Base-by-base conservation (phyloP, 208 protist genomes). In the Wallacemonas sp. region DNA sequence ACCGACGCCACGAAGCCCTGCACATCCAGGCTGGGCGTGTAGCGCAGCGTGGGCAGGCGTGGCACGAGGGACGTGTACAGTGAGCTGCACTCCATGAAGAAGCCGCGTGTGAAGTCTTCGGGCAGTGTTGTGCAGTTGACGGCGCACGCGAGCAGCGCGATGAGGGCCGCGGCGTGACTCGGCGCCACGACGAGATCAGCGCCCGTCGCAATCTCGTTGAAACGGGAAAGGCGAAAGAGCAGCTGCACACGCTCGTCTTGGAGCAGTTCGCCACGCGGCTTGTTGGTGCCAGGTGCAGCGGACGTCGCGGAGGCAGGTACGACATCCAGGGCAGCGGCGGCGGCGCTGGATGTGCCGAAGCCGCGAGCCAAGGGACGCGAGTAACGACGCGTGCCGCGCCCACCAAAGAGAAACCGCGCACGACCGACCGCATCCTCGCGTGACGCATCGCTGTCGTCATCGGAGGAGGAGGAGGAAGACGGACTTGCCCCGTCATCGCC, bases 1-100 rank as follows among this genome's bases (percentile, higher is more conserved):
- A 95, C 74, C 1, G 85, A 74, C 12, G 89, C 83, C 11, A 86
- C 77, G 62, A 95, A 88, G 43, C 81, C 83, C 57, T 87, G 76
- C 47, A 88, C 70, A 55, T 80, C 84, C 43, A 95, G 72, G 14
- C 74, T 78, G 19, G 63, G 46, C 23, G 65, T 41, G 56, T 91
- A 88, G 43, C 38, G 61, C 21, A 88, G 56, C 21, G 67, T 52
- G 36, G 58, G 70, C 73, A 95, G 57, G 27, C 74, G 70, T 9
- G 62, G 36, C 11, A 90, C 56, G 23, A 90, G 64, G 11, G 66
- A 58, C 12, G 78, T 69, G 64, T 80, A 86, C 38, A 90, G 72
- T 16, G 68, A 74, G 47, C 83, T 83, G 70, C 80, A 82, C 69
- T 90, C 80, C 2, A 76, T 83, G 52, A 79, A 92, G 39, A 95